Evolutionary conservation across 2,329 filamentous ascomycete species (phyloP).

Genomic region (Botryotinia narcissicola): DNA sequence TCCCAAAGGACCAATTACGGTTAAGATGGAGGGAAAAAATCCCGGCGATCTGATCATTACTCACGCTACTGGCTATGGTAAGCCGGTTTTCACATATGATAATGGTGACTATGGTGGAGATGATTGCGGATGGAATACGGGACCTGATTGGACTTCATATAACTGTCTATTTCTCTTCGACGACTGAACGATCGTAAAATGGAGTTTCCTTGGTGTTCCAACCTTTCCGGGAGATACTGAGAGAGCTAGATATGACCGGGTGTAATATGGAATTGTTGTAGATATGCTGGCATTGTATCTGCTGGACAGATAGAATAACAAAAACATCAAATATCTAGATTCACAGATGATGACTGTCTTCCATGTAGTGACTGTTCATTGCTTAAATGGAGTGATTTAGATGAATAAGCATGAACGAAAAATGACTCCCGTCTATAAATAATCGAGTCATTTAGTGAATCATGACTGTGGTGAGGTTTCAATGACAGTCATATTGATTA

Average conservation of each 20-base stretch:
- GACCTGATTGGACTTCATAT: neutral
- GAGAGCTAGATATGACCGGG: too few species aligned
- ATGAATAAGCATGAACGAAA: fast-evolving
- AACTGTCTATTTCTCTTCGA: neutral
- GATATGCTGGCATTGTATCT: neutral
- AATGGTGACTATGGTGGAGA: neutral
- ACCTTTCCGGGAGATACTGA: neutral
- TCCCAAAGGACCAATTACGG: neutral
- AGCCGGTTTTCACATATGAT: neutral
- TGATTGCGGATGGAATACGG: neutral
- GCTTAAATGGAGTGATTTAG: fast-evolving
- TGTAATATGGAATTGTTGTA: too few species aligned
- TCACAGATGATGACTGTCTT: neutral
- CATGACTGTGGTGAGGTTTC: neutral
- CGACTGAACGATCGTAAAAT: fast-evolving
- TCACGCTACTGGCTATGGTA: neutral
- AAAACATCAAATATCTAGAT: neutral
- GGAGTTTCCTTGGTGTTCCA: neutral
- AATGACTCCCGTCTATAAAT: neutral
- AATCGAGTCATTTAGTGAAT: too few species aligned
- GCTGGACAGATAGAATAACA: neutral
- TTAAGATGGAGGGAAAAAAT: neutral
- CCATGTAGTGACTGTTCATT: neutral
- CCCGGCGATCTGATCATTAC: neutral
- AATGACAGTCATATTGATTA: neutral